A percentile compares a stretch with the other conserved stretches of the same genome.
phyloP scores from a whole-genome alignment of 164 flowering plant genomes.

The Buxus sempervirens region DNA sequence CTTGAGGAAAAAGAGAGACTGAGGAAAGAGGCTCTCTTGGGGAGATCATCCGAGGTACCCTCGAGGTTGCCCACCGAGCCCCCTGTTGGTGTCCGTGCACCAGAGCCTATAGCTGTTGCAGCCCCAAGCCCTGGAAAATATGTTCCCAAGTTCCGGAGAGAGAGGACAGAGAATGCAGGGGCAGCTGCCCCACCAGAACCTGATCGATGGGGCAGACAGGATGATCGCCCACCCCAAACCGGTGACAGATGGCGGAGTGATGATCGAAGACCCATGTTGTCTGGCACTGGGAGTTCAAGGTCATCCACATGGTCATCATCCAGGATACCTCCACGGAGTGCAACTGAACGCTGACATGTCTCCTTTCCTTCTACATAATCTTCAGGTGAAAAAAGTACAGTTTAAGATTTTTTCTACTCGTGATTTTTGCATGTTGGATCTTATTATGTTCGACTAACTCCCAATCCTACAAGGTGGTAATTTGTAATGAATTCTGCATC shows the following conservation, averaged over 20 bases:
- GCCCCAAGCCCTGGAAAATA: constrained; percentile 51
- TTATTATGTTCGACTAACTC: too few relatives aligned
- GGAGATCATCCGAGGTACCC: constrained; percentile 33
- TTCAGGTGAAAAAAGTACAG: too few relatives aligned
- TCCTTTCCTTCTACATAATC: neutral
- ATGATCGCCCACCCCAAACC: constrained; percentile 22
- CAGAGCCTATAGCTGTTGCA: constrained; percentile 30
- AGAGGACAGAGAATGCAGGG: constrained; percentile 18
- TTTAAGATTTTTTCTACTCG: too few relatives aligned
- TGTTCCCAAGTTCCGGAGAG: constrained; percentile 47
- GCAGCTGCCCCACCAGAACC: constrained; percentile 36
- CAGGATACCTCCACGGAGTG: constrained; percentile 4
- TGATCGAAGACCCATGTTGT: constrained; percentile 24
- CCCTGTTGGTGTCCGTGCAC: constrained; percentile 25
- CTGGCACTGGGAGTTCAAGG: constrained; percentile 17
- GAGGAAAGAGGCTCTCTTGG: constrained; percentile 48
- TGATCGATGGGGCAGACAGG: constrained; percentile 39
- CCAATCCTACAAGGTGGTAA: too few relatives aligned
- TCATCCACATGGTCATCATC: constrained; percentile 26
- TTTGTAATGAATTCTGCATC: too few relatives aligned
- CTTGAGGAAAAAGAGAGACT: constrained; percentile 62
- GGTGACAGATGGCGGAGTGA: constrained; percentile 38
- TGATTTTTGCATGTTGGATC: too few relatives aligned
- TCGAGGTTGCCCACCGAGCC: constrained; percentile 28
- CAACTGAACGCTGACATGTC: constrained; percentile 4